Evolutionary conservation across 176 grass and related monocot genomes (phyloP), one percentile per base, ranked within the genome.

Genomic region (Tillandsia leiboldiana): DNA sequence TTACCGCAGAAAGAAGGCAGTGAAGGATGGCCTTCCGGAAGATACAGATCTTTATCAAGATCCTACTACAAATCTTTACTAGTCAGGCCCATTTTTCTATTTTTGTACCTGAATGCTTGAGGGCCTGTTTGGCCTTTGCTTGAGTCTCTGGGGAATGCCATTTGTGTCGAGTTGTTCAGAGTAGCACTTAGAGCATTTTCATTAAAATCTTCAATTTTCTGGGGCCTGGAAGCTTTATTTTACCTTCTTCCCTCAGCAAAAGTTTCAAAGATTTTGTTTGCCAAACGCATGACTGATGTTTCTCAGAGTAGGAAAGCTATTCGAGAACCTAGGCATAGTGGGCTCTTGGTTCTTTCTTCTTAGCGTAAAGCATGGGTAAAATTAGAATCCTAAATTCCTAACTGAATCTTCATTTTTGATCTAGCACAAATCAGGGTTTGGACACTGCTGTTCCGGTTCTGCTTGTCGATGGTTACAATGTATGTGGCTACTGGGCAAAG

Each of bases 401-500:
- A 42, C 33, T 42, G 33, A 42, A 42, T 6, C 33, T 42, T 51
- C 68, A 3, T 5, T 24, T 70, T 79, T 89, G 22, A 42, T 84
- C 63, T 77, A 96, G 88, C 65, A 89, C 82, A 77, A 83, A 75
- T 77, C 73, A 92, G 50, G 89, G 90, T 18, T 22, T 83, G 58
- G 88, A 91, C 50, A 87, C 80, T 47, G 88, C 81, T 73, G 83
- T 87, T 66, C 89, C 88, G 0, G 83, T 97, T 72, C 81, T 91
- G 82, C 86, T 97, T 66, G 86, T 97, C 22, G 93, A 97, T 3
- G 93, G 88, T 54, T 97, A 97, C 79, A 97, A 97, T 48, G 81
- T 97, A 68, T 92, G 93, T 75, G 93, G 93, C 48, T 82, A 89
- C 52, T 97, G 93, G 93, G 83, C 82, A 69, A 92, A 92, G 70